Base-by-base conservation (phyloP, 2,329 filamentous ascomycete genomes). In the Fusarium dlaminii region DNA sequence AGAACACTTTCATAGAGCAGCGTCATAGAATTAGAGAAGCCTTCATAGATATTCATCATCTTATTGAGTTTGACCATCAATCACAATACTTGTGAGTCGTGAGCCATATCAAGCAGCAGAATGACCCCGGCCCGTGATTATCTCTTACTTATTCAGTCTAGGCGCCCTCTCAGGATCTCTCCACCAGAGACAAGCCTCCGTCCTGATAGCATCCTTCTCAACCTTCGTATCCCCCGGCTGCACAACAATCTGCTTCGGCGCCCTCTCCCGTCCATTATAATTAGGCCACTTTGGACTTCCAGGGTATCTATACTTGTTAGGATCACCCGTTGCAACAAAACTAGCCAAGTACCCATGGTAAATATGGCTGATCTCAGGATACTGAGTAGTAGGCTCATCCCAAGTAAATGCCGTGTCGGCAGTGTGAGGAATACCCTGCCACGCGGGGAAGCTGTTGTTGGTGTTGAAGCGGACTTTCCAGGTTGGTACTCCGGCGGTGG, bases 391-490 rank as follows among this genome's bases (percentile, higher is more conserved):
- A 1, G 80, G 77, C 32, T 83, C 82, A 42, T 82, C 71, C 83
- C 83, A 84, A 0, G 82, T 80, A 59, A 82, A 84, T 11, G 63
- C 75, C 1, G 77, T 77, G 59, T 84, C 83, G 2, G 83, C 78
- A 0, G 80, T 80, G 42, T 84, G 83, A 1, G 83, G 83, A 48
- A 84, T 82, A 0, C 83, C 83, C 13, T 78, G 74, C 80, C 83
- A 84, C 0, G 75, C 72, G 1, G 82, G 79, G 24, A 72, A 79
- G 30, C 68, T 77, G 45, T 82, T 79, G 40, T 81, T 82, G 4
- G 82, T 82, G 70, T 83, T 81, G 76, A 84, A 84, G 7, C 82
- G 80, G 15, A 79, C 62, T 56, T 83, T 83, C 82, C 82, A 84
- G 1, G 79, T 82, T 0, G 83, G 82, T 0, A 81, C 79, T 0